Percentiles rank a stretch among this genome's conserved stretches.
Conservation (phyloP, 2,329 filamentous ascomycete species). For the Diplocarpon rosae region DNA sequence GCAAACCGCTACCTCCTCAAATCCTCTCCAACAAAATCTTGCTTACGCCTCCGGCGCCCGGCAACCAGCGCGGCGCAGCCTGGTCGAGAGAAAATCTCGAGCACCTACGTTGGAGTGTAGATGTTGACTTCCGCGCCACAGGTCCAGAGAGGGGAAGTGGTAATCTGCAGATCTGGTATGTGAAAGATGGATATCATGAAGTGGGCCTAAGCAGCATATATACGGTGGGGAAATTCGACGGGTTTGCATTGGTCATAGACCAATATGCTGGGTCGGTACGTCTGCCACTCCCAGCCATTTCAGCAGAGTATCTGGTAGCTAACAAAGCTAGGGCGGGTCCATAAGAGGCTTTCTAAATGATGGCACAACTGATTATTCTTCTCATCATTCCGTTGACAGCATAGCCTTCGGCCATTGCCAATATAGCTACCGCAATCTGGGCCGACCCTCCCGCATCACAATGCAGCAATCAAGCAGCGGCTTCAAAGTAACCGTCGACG, state of each 20-base stretch:
- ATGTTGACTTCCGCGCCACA: constrained; percentile 78
- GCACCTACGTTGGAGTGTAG: constrained; percentile 64
- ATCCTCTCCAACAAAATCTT: constrained; percentile 82
- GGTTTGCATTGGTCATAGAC: constrained; percentile 79
- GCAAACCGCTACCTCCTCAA: constrained; percentile 42
- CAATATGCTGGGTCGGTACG: constrained; percentile 58
- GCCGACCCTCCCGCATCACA: constrained; percentile 69
- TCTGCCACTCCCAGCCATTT: not conserved
- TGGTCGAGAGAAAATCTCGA: constrained; percentile 61
- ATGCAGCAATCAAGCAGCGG: constrained; percentile 52
- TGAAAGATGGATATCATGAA: constrained; percentile 51
- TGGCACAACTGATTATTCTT: constrained; percentile 67
- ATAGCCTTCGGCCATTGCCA: constrained; percentile 90
- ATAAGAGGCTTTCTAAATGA: constrained; percentile 92
- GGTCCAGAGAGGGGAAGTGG: constrained; percentile 78
- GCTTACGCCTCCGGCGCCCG: constrained; percentile 78
- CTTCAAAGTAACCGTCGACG: constrained; percentile 75
- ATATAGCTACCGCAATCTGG: constrained; percentile 84
- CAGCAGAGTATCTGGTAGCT: not conserved
- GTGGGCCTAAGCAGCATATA: constrained; percentile 72
- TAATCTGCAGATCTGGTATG: constrained; percentile 91
- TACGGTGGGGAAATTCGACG: constrained; percentile 75
- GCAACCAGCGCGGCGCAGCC: constrained; percentile 71
- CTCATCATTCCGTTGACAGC: constrained; percentile 65
- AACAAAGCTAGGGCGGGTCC: constrained; percentile 49